Evolutionary conservation across 495 filamentous ascomycete species (phyloP).

Genomic region (Neurospora discreta): DNA sequence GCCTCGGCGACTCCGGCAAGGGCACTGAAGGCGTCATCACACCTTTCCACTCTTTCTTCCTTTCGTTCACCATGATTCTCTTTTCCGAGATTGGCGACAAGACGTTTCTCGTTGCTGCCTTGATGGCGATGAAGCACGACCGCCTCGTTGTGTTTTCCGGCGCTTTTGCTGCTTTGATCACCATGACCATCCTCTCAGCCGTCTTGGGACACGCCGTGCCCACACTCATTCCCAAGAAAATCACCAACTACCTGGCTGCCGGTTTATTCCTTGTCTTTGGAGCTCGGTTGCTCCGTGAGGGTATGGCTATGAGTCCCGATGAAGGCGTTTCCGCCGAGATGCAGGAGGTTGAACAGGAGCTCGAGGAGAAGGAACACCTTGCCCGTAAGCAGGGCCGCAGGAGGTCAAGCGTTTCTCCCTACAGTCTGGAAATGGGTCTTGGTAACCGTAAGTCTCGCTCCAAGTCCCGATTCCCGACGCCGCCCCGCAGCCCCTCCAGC

Average conservation of each 20-base stretch:
- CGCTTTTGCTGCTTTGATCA: slow-evolving; percentile 78
- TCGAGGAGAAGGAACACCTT: slow-evolving; percentile 83
- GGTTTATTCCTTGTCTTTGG: slow-evolving; percentile 84
- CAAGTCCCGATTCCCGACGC: slow-evolving; percentile 48
- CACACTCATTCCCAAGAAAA: slow-evolving; percentile 73
- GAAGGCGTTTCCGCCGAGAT: slow-evolving; percentile 91
- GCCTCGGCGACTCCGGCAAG: slow-evolving; percentile 24
- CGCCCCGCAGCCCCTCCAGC: slow-evolving; percentile 46
- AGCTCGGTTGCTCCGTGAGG: slow-evolving; percentile 73
- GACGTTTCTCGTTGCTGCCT: slow-evolving; percentile 90
- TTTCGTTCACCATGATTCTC: slow-evolving; percentile 94
- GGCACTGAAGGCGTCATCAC: slow-evolving; percentile 56
- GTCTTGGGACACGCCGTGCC: slow-evolving; percentile 91
- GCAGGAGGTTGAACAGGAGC: slow-evolving; percentile 90
- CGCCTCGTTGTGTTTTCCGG: slow-evolving; percentile 87
- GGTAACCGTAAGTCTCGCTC: slow-evolving; percentile 46
- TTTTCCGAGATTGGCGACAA: slow-evolving; percentile 98
- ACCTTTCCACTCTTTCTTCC: slow-evolving; percentile 81
- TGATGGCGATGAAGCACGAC: slow-evolving; percentile 99
- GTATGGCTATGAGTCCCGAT: slow-evolving; percentile 72
- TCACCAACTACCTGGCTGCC: slow-evolving; percentile 79
- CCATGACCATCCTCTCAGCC: slow-evolving; percentile 95
- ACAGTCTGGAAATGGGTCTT: slow-evolving; percentile 54
- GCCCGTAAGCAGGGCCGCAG: slow-evolving; percentile 43
- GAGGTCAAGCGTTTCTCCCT: slow-evolving; percentile 48